Evolutionary conservation across 192 early-diverging fungal genomes (phyloP).

Genomic region (Podila minutissima): DNA sequence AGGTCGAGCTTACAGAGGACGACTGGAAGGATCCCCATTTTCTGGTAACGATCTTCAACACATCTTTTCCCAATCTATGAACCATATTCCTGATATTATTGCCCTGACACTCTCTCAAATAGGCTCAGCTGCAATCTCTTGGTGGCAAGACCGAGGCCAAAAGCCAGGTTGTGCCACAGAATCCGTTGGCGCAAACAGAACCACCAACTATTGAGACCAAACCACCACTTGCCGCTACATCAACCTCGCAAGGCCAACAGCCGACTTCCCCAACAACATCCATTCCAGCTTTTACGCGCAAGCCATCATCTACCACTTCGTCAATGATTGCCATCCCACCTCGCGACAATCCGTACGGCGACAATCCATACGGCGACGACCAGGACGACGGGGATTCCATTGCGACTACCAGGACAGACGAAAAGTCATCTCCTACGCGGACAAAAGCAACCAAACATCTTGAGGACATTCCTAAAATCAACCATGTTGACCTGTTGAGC

Average conservation of each 20-base stretch:
- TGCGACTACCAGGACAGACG: constrained; percentile 5
- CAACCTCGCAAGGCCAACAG: not conserved
- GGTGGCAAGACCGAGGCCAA: constrained; percentile 20
- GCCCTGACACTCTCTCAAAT: not conserved
- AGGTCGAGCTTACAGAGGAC: constrained; percentile 74
- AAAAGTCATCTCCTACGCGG: not conserved
- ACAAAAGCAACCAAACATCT: constrained; percentile 31
- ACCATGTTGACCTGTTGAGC: constrained; percentile 27
- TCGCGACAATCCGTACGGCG: constrained; percentile 14
- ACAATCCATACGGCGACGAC: constrained; percentile 19
- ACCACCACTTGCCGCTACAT: not conserved
- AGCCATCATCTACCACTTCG: constrained; percentile 18
- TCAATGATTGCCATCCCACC: constrained; percentile 48
- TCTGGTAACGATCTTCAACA: constrained; percentile 51
- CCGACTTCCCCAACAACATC: constrained; percentile 4
- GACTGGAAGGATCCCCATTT: constrained; percentile 84
- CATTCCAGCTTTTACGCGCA: not conserved
- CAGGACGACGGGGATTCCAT: constrained; percentile 20
- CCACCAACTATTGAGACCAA: not conserved
- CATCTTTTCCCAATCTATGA: constrained; percentile 4
- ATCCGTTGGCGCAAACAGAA: not conserved
- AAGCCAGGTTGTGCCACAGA: not conserved
- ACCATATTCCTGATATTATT: not conserved
- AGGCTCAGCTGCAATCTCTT: constrained; percentile 48
- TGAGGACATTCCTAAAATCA: constrained; percentile 28